Percentiles rank a stretch among this genome's conserved stretches.
These are phyloP conservation scores for Secale cereale DNA, from an alignment of 176 grass and related monocot genomes.

Conservation along the genomic window DNA sequence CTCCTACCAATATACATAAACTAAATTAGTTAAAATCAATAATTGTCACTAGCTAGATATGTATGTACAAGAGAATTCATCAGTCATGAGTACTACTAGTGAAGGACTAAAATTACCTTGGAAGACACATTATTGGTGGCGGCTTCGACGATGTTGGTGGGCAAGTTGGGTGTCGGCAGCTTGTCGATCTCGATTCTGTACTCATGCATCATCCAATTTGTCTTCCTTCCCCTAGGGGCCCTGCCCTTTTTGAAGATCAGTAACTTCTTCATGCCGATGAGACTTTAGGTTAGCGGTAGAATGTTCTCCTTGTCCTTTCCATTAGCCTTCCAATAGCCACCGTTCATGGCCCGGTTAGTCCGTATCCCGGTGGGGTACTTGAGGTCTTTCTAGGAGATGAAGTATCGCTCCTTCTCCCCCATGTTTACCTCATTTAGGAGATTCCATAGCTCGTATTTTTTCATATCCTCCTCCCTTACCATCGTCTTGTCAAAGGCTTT, in stretches of 20 bases:
- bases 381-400: conserved; percentile 39
- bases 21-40: neutral
- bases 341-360: conserved; percentile 37
- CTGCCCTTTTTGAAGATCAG: conserved; percentile 55
- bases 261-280: conserved; percentile 61
- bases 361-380: conserved; percentile 51
- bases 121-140: neutral
- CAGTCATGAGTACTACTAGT: too few species aligned
- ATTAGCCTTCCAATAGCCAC: conserved; percentile 50
- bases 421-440: conserved; percentile 43
- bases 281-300: rapidly evolving
- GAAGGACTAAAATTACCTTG: neutral
- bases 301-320: conserved; percentile 56
- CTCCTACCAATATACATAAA: conserved; percentile 23
- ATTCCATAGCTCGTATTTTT: conserved; percentile 74
- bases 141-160: neutral
- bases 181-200: conserved; percentile 29
- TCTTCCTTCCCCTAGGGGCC: conserved; percentile 43
- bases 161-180: neutral
- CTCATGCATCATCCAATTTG: conserved; percentile 54
- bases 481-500: conserved; percentile 26
- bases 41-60: neutral
- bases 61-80: too few species aligned
- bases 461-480: conserved; percentile 48
- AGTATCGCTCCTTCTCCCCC: conserved; percentile 55